A percentile compares a stretch with the other conserved stretches of the same genome.
Evolutionary conservation across 768 basidiomycete species (phyloP).

Genomic region (Macrocybe gigantea): DNA sequence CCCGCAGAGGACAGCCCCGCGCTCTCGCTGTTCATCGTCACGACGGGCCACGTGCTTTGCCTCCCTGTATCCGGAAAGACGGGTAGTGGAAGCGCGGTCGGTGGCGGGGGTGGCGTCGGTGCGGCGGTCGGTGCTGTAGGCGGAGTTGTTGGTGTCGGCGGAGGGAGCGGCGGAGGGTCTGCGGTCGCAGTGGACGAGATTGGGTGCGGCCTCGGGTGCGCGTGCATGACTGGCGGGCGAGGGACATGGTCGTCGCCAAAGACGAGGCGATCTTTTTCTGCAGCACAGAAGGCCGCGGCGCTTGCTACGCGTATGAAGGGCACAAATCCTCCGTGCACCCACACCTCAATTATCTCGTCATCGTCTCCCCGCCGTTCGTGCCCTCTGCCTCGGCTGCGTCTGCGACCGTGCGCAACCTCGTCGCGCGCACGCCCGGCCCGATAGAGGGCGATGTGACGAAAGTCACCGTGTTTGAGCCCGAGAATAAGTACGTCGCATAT

Average conservation of each 20-base stretch:
- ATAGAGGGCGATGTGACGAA: slow-evolving; percentile 61
- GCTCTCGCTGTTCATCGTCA: slow-evolving; percentile 79
- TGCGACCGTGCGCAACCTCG: slow-evolving; percentile 71
- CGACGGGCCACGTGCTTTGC: slow-evolving; percentile 73
- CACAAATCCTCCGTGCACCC: slow-evolving; percentile 74
- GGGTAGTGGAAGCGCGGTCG: slow-evolving; percentile 12
- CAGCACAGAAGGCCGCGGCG: slow-evolving; percentile 72
- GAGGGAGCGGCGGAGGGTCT: slow-evolving; percentile 49
- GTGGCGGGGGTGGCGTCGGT: slow-evolving; percentile 56
- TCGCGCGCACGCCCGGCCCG: slow-evolving; percentile 41
- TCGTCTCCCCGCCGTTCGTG: slow-evolving; percentile 81
- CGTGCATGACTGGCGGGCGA: slow-evolving; percentile 67
- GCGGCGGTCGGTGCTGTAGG: slow-evolving; percentile 85
- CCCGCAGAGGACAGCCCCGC: slow-evolving; percentile 38
- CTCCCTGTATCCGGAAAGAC: slow-evolving; percentile 65
- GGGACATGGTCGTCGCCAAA: slow-evolving; percentile 77
- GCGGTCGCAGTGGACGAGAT: slow-evolving; percentile 79
- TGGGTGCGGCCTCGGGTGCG: slow-evolving; percentile 81
- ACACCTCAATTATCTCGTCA: slow-evolving; percentile 80
- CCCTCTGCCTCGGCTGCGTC: slow-evolving; percentile 61
- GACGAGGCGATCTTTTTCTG: slow-evolving; percentile 92
- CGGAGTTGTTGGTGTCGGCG: slow-evolving; percentile 63
- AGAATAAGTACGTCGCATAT: slow-evolving; percentile 88
- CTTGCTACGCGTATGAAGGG: slow-evolving; percentile 90
- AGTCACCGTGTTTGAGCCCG: slow-evolving; percentile 84